Percentiles rank a stretch among this genome's conserved stretches.
Evolutionary conservation across 2,329 filamentous ascomycete species (phyloP).

Genomic region (Colletotrichum trifolii): DNA sequence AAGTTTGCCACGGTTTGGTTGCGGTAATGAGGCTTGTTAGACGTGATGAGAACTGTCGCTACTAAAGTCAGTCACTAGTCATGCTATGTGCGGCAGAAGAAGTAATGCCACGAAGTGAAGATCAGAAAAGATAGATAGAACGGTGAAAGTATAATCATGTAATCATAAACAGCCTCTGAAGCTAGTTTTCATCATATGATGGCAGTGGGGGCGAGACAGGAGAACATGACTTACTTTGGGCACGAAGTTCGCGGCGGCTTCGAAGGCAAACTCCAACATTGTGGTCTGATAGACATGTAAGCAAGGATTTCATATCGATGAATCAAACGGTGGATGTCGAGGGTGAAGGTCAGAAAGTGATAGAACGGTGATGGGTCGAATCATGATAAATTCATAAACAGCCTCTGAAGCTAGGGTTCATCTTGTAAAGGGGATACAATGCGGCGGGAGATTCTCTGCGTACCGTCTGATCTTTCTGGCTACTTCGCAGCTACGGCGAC

Average conservation of each 20-base stretch:
- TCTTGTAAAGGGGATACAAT: constrained; percentile 44
- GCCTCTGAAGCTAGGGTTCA: constrained; percentile 56
- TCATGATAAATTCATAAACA: constrained; percentile 57
- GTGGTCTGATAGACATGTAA: neutral
- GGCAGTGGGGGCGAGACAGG: neutral
- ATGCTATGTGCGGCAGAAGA: neutral
- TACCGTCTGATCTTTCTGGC: neutral
- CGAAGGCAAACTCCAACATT: neutral
- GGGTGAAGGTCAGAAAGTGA: constrained; percentile 37
- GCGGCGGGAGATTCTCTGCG: neutral
- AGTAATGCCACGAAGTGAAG: neutral
- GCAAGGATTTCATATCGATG: no score
- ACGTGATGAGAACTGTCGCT: no score
- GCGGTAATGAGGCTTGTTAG: no score
- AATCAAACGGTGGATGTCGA: neutral
- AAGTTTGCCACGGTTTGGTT: no score
- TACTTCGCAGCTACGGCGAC: neutral
- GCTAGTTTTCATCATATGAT: constrained; percentile 51
- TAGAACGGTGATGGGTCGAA: constrained; percentile 50
- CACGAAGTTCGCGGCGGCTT: neutral
- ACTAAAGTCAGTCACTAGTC: no score
- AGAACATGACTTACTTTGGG: neutral
- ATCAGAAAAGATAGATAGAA: constrained; percentile 40
- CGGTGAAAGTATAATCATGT: constrained; percentile 52
- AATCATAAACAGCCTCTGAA: constrained; percentile 63